These are phyloP conservation scores for Salvia splendens DNA, from an alignment of 257 asterid species.

Conservation along the genomic window DNA sequence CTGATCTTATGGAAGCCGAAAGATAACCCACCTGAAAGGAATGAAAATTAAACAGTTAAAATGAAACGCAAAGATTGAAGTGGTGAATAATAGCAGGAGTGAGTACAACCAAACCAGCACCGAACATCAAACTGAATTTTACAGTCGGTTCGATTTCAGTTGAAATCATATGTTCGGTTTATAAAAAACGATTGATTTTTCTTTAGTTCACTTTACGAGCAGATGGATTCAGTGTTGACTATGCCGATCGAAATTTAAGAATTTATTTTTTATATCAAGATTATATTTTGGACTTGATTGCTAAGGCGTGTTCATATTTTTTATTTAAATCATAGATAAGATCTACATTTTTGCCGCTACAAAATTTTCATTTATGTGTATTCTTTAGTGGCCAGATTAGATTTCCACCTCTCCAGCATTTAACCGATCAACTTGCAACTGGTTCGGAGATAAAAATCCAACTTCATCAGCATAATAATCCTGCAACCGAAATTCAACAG, in stretches of 20 bases:
- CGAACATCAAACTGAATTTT: not conserved
- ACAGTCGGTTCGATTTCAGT: not conserved
- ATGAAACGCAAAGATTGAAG: not conserved
- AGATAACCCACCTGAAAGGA: slow-evolving; percentile 84
- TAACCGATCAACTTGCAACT: slow-evolving; percentile 81
- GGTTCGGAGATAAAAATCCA: slow-evolving; percentile 94
- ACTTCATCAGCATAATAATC: slow-evolving; percentile 95
- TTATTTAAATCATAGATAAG: too few species aligned
- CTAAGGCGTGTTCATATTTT: too few species aligned
- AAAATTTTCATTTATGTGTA: too few species aligned
- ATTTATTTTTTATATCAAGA: too few species aligned
- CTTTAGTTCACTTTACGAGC: too few species aligned
- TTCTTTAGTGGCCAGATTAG: slow-evolving; percentile 28
- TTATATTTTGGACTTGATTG: too few species aligned
- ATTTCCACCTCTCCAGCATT: slow-evolving; percentile 81
- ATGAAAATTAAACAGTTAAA: slow-evolving; percentile 28
- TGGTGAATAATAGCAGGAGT: not conserved
- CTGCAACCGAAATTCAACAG: slow-evolving; percentile 49
- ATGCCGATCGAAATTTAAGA: too few species aligned
- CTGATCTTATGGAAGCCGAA: slow-evolving; percentile 95
- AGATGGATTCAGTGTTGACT: too few species aligned
- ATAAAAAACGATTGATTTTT: not conserved
- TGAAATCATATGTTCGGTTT: not conserved
- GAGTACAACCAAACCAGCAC: not conserved
- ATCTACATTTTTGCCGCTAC: too few species aligned